Evolutionary conservation across 2,329 filamentous ascomycete genomes (phyloP).

Genomic region (Lecanosticta acicola): DNA sequence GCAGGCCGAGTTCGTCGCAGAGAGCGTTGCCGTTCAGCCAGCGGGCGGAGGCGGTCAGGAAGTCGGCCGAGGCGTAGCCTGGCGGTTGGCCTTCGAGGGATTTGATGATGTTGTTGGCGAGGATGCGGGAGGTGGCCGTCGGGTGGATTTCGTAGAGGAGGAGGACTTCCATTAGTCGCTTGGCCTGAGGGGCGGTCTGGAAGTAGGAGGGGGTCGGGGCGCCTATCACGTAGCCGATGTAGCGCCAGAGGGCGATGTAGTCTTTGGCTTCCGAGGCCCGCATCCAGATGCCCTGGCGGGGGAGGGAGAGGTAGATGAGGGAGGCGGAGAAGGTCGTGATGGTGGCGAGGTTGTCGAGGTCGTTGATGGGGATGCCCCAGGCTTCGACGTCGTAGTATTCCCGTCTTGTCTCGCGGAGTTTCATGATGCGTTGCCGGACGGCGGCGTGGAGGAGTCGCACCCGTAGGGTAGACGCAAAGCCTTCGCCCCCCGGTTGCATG

Average conservation of each 20-base stretch:
- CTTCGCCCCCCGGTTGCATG: constrained; percentile 63
- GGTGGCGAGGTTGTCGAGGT: constrained; percentile 68
- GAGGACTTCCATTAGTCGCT: constrained; percentile 61
- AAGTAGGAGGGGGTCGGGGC: constrained; percentile 52
- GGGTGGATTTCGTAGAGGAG: constrained; percentile 62
- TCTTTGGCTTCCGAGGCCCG: constrained; percentile 58
- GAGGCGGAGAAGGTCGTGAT: constrained; percentile 64
- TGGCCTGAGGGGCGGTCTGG: constrained; percentile 50
- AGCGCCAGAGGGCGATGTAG: constrained; percentile 71
- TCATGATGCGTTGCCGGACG: constrained; percentile 60
- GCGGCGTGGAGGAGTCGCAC: constrained; percentile 65
- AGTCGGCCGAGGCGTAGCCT: constrained; percentile 58
- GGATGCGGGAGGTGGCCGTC: constrained; percentile 54
- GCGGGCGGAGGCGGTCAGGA: constrained; percentile 61
- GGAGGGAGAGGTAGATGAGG: constrained; percentile 63
- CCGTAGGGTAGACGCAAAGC: constrained; percentile 59
- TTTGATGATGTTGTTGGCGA: constrained; percentile 71
- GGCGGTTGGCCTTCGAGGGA: constrained; percentile 62
- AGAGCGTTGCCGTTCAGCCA: constrained; percentile 66
- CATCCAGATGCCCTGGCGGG: constrained; percentile 65
- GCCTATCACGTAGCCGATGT: constrained; percentile 66
- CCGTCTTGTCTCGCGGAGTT: constrained; percentile 50
- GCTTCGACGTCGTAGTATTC: constrained; percentile 57
- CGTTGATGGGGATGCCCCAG: constrained; percentile 65
- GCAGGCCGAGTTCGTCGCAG: constrained; percentile 54